A percentile compares a stretch with the other conserved stretches of the same genome.
Evolutionary conservation across 257 asterid genomes (phyloP).

Genomic region (Ilex aquifolium): DNA sequence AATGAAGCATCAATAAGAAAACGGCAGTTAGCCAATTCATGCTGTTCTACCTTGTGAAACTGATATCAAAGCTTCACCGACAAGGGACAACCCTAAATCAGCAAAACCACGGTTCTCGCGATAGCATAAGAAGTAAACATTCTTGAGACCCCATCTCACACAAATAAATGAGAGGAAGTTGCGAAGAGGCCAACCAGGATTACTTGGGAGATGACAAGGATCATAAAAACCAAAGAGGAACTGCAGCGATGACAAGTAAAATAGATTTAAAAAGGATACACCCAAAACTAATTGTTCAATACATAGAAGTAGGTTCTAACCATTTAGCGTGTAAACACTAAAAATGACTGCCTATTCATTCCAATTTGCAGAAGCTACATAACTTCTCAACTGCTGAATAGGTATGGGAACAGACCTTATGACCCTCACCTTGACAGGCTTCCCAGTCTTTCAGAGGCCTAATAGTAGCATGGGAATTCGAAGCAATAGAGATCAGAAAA

Average conservation of each 20-base stretch:
- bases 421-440: conserved; percentile 48
- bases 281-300: too few species aligned
- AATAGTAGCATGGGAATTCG: conserved; percentile 48
- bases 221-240: conserved; percentile 87
- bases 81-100: conserved; percentile 67
- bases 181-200: conserved; percentile 98
- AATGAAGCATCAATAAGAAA: conserved; percentile 9
- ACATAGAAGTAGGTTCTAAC: too few species aligned
- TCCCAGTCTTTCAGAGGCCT: conserved; percentile 63
- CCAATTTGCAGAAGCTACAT: conserved; percentile 1
- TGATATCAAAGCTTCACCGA: conserved; percentile 70
- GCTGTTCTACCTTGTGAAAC: conserved; percentile 58
- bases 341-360: conserved; percentile 6
- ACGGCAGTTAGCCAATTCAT: conserved; percentile 11
- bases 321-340: neutral
- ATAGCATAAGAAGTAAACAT: conserved; percentile 65
- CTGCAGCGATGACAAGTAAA: conserved; percentile 27
- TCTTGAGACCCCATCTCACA: conserved; percentile 62
- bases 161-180: conserved; percentile 65
- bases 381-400: neutral
- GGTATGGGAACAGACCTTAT: conserved; percentile 45
- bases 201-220: conserved; percentile 70
- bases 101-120: conserved; percentile 92
- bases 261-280: neutral
- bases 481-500: conserved; percentile 65